Evolutionary conservation across 192 early-diverging fungal genomes (phyloP).

Genomic region (Physocladia obscura): DNA sequence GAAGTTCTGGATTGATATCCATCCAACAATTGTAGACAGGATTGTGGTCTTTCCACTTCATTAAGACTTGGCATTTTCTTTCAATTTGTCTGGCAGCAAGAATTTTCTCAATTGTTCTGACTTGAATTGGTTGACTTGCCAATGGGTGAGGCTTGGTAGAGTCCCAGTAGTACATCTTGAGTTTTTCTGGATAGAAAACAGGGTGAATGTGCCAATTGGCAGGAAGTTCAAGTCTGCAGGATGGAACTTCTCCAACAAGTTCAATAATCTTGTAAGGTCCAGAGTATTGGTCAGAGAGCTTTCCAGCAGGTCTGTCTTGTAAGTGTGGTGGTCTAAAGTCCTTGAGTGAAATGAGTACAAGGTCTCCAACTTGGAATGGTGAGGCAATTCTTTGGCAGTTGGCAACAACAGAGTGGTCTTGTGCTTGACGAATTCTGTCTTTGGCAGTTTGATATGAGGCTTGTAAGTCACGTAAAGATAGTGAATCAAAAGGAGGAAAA

Average conservation of each 20-base stretch:
- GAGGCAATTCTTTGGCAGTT: neutral
- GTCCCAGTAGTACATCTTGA: neutral
- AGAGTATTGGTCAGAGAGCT: slow-evolving; percentile 4
- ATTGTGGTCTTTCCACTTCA: neutral
- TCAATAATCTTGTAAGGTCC: slow-evolving; percentile 10
- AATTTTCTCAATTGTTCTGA: neutral
- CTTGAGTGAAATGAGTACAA: neutral
- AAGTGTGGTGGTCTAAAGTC: slow-evolving; percentile 3
- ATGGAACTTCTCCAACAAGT: neutral
- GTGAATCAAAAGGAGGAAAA: neutral
- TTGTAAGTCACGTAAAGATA: neutral
- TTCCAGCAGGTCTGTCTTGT: neutral
- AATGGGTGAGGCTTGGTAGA: neutral
- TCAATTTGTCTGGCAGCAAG: neutral
- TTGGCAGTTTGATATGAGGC: neutral
- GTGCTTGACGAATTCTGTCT: slow-evolving; percentile 12
- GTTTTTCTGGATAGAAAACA: slow-evolving; percentile 12
- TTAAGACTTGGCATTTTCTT: neutral
- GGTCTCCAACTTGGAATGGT: slow-evolving; percentile 14
- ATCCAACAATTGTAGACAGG: slow-evolving; percentile 2
- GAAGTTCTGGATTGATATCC: neutral
- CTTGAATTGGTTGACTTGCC: neutral
- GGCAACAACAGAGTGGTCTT: slow-evolving; percentile 8
- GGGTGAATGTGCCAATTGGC: neutral
- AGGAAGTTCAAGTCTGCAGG: neutral